Percentiles rank a stretch among this genome's conserved stretches.
These are phyloP conservation scores for Penicillium sp. DNA, from an alignment of 2,329 filamentous ascomycete species.

Conservation along the genomic window DNA sequence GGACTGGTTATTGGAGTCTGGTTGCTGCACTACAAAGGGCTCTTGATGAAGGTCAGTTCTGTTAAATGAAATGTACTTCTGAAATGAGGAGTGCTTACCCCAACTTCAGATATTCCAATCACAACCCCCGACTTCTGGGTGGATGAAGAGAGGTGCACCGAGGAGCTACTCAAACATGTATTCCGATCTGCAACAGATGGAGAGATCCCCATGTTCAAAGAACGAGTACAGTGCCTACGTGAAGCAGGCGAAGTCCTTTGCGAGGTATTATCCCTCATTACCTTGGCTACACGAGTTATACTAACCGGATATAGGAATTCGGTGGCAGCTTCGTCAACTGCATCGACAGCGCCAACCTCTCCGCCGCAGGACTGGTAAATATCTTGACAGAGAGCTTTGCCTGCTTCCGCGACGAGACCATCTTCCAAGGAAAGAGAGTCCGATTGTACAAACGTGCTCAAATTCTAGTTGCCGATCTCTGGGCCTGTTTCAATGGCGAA, in stretches of 20 bases:
- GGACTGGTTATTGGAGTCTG: constrained; percentile 95
- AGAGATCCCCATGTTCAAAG: constrained; percentile 76
- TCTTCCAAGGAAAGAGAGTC: constrained; percentile 71
- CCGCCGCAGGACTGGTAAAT: constrained; percentile 82
- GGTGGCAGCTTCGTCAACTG: constrained; percentile 70
- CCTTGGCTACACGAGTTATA: not conserved
- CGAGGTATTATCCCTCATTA: constrained; percentile 53
- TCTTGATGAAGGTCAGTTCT: constrained; percentile 71
- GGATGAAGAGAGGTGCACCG: constrained; percentile 69
- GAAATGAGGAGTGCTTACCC: not conserved
- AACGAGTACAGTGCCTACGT: constrained; percentile 74
- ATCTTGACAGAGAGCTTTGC: constrained; percentile 75
- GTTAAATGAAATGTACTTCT: too few species aligned
- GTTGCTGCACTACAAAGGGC: constrained; percentile 84
- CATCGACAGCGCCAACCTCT: constrained; percentile 70
- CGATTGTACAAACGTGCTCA: constrained; percentile 91
- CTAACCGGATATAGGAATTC: constrained; percentile 59
- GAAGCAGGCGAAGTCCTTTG: constrained; percentile 80
- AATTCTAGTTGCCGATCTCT: constrained; percentile 91
- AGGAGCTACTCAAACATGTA: constrained; percentile 69
- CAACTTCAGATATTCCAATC: constrained; percentile 69
- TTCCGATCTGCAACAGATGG: constrained; percentile 86
- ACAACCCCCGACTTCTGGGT: constrained; percentile 86
- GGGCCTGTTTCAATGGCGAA: constrained; percentile 88
- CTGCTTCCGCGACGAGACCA: constrained; percentile 80